phyloP scores from a whole-genome alignment of 306 rosid species.

The Cicer bijugum region DNA sequence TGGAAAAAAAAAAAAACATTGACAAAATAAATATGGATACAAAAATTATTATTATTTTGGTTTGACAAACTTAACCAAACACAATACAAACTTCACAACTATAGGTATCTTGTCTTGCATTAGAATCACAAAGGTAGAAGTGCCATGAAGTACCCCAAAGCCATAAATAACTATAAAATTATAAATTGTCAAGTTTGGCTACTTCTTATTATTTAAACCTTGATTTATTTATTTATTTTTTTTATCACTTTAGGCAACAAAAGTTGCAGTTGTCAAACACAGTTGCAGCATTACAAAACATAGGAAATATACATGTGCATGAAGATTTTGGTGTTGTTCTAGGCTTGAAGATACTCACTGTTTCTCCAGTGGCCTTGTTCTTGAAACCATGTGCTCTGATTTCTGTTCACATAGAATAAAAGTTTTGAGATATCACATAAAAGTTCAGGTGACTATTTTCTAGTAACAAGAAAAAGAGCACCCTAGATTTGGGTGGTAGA shows the following conservation, averaged over 20 bases:
- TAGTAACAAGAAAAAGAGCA: not conserved
- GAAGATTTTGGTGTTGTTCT: slow-evolving; percentile 32
- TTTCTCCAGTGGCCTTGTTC: slow-evolving; percentile 46
- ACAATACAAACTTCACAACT: slow-evolving; percentile 24
- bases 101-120: not conserved
- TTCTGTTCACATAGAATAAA: slow-evolving; percentile 54
- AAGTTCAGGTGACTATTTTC: not conserved
- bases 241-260: slow-evolving; percentile 3
- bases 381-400: slow-evolving; percentile 80
- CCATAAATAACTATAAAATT: not conserved
- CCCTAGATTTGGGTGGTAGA: not conserved
- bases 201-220: not conserved
- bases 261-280: slow-evolving; percentile 18
- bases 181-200: slow-evolving; percentile 15
- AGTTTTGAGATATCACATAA: not conserved
- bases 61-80: slow-evolving; percentile 28
- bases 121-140: slow-evolving; percentile 17
- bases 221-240: not conserved
- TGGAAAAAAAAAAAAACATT: not conserved
- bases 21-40: not conserved
- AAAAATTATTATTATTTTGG: not conserved
- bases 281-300: slow-evolving; percentile 4
- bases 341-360: slow-evolving; percentile 39
- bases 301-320: slow-evolving; percentile 5
- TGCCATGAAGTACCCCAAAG: slow-evolving; percentile 32